Percentiles rank a stretch among this genome's conserved stretches.
These are phyloP conservation scores for Tephrocybe rancida DNA, from an alignment of 768 basidiomycete genomes.

Conservation along the genomic window DNA sequence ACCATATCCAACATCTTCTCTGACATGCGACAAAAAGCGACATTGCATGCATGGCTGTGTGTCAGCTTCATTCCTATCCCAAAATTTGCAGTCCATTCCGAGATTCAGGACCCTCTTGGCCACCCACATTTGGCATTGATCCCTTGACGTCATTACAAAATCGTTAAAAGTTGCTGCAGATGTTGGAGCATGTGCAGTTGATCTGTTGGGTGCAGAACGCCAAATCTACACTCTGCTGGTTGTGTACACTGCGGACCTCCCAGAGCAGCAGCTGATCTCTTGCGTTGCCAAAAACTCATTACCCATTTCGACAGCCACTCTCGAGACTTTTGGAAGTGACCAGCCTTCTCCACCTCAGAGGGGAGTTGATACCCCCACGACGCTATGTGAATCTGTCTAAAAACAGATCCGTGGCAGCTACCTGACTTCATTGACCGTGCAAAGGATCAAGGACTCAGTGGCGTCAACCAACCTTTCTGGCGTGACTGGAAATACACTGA, in stretches of 20 bases:
- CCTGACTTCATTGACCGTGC: not conserved
- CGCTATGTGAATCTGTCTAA: no score
- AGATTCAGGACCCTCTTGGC: not conserved
- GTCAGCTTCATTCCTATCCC: not conserved
- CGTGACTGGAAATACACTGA: slow-evolving; percentile 1
- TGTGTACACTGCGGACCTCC: slow-evolving; percentile 1
- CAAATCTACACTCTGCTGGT: slow-evolving; percentile 4
- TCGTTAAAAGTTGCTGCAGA: not conserved
- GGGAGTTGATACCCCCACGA: no score
- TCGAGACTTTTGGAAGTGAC: not conserved
- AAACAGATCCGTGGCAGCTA: no score
- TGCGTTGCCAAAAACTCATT: not conserved
- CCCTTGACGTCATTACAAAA: not conserved
- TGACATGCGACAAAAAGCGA: slow-evolving; percentile 1
- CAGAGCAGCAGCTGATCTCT: slow-evolving; percentile 6
- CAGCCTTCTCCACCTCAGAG: no score
- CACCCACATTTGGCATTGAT: not conserved
- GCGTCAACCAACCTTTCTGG: slow-evolving; percentile 12
- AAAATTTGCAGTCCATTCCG: not conserved
- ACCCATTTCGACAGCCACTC: not conserved
- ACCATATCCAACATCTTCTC: not conserved
- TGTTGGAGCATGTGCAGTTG: not conserved
- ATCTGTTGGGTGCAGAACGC: not conserved
- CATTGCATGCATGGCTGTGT: not conserved
- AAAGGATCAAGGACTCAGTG: slow-evolving; percentile 17